A percentile compares a stretch with the other conserved stretches of the same genome.
Conservation (phyloP, 2,329 filamentous ascomycete species). For the Cryphonectria parasitica region DNA sequence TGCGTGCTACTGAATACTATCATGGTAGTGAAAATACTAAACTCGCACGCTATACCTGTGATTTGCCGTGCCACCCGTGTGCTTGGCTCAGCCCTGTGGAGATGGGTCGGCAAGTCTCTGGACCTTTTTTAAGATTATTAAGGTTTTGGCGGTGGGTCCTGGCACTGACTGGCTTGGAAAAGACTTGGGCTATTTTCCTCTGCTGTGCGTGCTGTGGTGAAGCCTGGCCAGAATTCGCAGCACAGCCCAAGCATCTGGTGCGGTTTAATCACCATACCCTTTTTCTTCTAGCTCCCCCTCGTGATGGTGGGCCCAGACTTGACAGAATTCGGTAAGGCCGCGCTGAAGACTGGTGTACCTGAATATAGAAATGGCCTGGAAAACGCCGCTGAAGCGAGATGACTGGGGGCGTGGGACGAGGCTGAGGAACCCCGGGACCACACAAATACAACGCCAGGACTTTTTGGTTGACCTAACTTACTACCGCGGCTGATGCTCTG, state of each 20-base stretch:
- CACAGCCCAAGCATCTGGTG: neutral
- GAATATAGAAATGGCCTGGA: neutral
- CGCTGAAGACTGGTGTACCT: neutral
- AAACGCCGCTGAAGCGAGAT: neutral
- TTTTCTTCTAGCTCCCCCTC: neutral
- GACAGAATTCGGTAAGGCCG: neutral
- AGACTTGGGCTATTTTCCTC: too few species aligned
- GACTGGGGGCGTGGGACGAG: neutral
- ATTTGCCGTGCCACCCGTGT: neutral
- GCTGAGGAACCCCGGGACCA: neutral
- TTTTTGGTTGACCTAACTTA: neutral
- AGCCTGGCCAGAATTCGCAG: neutral
- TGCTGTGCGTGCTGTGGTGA: neutral
- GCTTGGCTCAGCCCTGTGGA: constrained; percentile 8
- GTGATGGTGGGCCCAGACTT: neutral
- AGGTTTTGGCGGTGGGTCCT: neutral
- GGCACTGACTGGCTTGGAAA: neutral
- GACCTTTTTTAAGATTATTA: neutral
- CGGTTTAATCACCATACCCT: neutral
- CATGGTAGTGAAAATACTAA: neutral
- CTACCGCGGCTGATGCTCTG: neutral
- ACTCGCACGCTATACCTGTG: neutral
- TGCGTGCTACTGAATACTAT: neutral
- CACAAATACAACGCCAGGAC: neutral
- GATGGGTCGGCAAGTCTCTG: neutral